phyloP scores from a whole-genome alignment of 2,329 filamentous ascomycete species.

The Xylariaceae sp. region DNA sequence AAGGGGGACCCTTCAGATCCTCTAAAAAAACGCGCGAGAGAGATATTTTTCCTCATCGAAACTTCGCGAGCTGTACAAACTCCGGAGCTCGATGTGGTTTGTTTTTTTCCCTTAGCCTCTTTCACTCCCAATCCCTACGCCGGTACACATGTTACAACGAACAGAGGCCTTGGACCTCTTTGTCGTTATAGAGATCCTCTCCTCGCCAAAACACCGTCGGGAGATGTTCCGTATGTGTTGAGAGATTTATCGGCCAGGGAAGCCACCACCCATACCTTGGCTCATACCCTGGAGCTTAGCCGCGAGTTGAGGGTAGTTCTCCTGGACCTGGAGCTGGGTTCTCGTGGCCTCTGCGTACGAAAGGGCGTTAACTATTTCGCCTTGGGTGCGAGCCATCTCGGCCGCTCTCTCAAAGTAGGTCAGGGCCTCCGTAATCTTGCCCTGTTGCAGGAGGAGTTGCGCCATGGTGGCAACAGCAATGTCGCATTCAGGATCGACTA shows the following conservation, averaged over 20 bases:
- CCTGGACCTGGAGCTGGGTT: constrained; percentile 88
- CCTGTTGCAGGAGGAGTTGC: constrained; percentile 92
- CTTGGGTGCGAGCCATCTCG: constrained; percentile 88
- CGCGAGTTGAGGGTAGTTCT: constrained; percentile 77
- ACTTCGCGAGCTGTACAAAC: constrained; percentile 4
- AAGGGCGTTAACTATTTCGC: constrained; percentile 91
- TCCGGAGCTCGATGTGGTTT: background rate
- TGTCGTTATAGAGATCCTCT: background rate
- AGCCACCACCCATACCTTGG: constrained; percentile 24
- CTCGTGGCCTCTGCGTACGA: constrained; percentile 96
- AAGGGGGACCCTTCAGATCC: background rate
- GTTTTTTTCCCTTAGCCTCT: background rate
- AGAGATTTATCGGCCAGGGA: constrained; percentile 24
- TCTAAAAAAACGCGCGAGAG: background rate
- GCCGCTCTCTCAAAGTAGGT: constrained; percentile 96
- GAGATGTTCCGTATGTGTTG: too few species aligned
- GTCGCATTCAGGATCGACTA: constrained; percentile 96
- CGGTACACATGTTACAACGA: constrained; percentile 3
- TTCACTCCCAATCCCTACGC: constrained; percentile 2
- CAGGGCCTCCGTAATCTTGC: constrained; percentile 90
- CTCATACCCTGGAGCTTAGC: constrained; percentile 60
- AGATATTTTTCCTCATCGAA: background rate
- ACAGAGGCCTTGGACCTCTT: background rate
- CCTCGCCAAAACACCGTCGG: background rate
- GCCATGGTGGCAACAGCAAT: constrained; percentile 99